Conservation (phyloP, 495 filamentous ascomycete species). For the Trypethelium eluteriae region DNA sequence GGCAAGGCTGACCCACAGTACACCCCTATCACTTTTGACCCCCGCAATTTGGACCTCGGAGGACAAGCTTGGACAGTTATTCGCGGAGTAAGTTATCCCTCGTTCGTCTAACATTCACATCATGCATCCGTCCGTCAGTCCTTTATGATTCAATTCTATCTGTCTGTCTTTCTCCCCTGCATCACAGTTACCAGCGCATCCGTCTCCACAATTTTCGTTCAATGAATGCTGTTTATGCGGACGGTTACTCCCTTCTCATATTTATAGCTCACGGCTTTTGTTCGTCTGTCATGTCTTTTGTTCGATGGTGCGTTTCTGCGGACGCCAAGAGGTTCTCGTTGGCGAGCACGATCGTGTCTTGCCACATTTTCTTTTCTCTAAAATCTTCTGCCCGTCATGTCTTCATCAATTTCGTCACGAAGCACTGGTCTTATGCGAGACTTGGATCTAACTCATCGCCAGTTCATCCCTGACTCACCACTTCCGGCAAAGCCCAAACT, state of each 20-base stretch:
- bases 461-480: slow-evolving; percentile 11
- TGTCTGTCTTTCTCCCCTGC: no score
- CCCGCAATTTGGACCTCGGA: slow-evolving; percentile 30
- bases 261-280: not conserved
- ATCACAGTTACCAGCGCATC: slow-evolving; percentile 12
- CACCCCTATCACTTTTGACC: not conserved
- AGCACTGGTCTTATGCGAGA: not conserved
- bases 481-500: slow-evolving; percentile 30
- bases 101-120: not conserved
- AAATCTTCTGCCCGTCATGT: slow-evolving; percentile 13
- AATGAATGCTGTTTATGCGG: not conserved
- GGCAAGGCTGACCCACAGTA: not conserved
- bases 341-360: no score
- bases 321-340: no score
- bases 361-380: not conserved
- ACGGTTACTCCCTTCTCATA: not conserved
- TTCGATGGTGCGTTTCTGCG: no score
- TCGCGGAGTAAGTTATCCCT: slow-evolving; percentile 30
- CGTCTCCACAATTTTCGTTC: not conserved
- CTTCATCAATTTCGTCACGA: not conserved
- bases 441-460: not conserved
- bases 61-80: slow-evolving; percentile 28
- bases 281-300: no score
- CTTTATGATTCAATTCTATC: no score
- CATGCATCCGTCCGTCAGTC: not conserved